These are phyloP conservation scores for Trichoderma sp. DNA, from an alignment of 2,329 filamentous ascomycete species.

Conservation along the genomic window DNA sequence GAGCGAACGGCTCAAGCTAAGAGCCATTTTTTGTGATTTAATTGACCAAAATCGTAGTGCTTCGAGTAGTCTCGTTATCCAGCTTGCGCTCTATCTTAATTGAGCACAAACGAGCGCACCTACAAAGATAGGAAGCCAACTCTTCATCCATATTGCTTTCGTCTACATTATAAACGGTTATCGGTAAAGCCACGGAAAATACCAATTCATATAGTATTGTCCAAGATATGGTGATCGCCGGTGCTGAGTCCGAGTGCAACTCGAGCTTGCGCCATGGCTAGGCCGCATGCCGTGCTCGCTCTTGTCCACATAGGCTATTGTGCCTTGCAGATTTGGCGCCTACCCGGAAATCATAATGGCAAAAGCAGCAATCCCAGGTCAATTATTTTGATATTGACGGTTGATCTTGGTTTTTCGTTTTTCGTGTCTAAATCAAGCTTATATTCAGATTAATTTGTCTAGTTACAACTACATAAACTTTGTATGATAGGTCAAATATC, in stretches of 20 bases:
- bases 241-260: not conserved
- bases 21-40: not conserved
- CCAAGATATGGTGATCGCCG: not conserved
- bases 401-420: not conserved
- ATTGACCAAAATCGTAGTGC: not conserved
- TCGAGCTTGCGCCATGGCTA: conserved; percentile 7
- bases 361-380: not conserved
- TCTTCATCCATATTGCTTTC: not conserved
- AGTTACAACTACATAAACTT: no score
- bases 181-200: not conserved
- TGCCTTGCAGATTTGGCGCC: not conserved
- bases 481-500: not conserved
- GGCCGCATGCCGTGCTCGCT: conserved; percentile 10
- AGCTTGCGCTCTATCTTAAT: not conserved
- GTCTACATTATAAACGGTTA: not conserved
- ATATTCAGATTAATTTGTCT: not conserved
- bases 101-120: not conserved
- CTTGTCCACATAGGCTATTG: not conserved
- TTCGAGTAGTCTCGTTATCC: not conserved
- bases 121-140: not conserved
- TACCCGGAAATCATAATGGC: not conserved
- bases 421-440: not conserved
- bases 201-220: not conserved
- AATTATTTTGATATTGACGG: not conserved
- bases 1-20: not conserved